phyloP scores from a whole-genome alignment of 78 protist species.

The Andalucia godoyi region DNA sequence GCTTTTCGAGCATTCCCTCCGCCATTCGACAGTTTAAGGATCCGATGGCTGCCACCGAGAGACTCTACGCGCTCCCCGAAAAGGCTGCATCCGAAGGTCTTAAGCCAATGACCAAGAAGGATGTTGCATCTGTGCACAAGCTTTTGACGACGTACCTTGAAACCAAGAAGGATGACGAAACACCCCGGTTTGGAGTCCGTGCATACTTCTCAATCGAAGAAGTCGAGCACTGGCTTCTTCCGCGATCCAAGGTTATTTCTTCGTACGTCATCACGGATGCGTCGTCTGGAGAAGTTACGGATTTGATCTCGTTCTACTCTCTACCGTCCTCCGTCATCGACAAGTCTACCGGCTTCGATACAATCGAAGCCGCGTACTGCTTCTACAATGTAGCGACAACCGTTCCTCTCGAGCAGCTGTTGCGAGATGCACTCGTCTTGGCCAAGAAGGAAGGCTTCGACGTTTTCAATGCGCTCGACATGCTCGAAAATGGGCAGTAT shows the following conservation, averaged over 20 bases:
- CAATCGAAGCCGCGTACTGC: constrained; percentile 84
- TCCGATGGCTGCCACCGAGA: constrained; percentile 8
- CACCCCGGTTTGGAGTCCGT: constrained; percentile 5
- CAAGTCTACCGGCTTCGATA: constrained; percentile 48
- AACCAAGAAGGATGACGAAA: background rate
- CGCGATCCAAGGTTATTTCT: constrained; percentile 42
- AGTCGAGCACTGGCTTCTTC: constrained; percentile 63
- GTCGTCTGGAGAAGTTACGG: constrained; percentile 56
- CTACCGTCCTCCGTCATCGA: constrained; percentile 81
- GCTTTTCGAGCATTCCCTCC: constrained; percentile 45
- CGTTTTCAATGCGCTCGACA: constrained; percentile 90
- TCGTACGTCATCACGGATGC: constrained; percentile 71
- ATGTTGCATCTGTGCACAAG: constrained; percentile 29
- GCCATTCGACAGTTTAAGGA: background rate
- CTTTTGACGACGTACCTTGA: constrained; percentile 37
- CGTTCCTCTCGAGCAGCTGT: constrained; percentile 31
- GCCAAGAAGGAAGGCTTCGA: constrained; percentile 73
- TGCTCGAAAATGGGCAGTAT: constrained; percentile 66
- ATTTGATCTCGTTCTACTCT: constrained; percentile 74
- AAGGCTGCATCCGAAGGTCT: constrained; percentile 16
- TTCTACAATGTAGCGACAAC: constrained; percentile 81
- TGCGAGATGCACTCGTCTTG: constrained; percentile 70
- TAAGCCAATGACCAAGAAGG: constrained; percentile 43
- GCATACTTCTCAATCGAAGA: constrained; percentile 64
- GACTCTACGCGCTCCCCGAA: background rate